Percentiles rank a stretch among this genome's conserved stretches.
Conservation (phyloP, 164 flowering plant genomes). For the Warburgia ugandensis region DNA sequence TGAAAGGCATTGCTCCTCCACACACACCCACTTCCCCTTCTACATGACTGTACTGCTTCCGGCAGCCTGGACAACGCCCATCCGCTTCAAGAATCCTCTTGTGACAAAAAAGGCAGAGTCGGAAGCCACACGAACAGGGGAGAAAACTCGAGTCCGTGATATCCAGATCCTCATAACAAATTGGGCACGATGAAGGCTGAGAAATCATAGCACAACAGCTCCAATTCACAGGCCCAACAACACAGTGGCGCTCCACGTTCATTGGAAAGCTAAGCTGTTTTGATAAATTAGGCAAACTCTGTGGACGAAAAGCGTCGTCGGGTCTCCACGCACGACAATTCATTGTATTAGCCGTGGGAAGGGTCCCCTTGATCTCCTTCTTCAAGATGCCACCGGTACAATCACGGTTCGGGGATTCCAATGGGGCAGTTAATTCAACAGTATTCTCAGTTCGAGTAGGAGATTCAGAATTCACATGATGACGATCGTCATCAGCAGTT, state of each 20-base stretch:
- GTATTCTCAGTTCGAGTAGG: conserved; percentile 9
- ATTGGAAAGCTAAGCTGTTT: conserved; percentile 61
- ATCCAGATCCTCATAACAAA: conserved; percentile 84
- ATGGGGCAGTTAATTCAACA: conserved; percentile 3
- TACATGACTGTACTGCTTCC: conserved; percentile 49
- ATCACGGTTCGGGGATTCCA: conserved; percentile 6
- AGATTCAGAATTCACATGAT: conserved; percentile 16
- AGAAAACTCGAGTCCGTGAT: conserved; percentile 70
- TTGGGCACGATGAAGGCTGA: conserved; percentile 73
- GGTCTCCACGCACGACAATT: conserved; percentile 72
- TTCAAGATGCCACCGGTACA: conserved; percentile 10
- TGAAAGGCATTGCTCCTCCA: conserved; percentile 35
- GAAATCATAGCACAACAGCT: conserved; percentile 18
- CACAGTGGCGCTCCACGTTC: conserved; percentile 31
- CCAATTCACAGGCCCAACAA: conserved; percentile 35
- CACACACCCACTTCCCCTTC: conserved; percentile 33
- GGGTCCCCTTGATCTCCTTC: conserved; percentile 16
- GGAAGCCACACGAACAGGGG: conserved; percentile 86
- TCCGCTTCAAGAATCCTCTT: conserved; percentile 85
- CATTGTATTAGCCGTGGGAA: conserved; percentile 9
- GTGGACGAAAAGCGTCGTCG: conserved; percentile 80
- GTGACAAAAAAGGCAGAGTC: conserved; percentile 90
- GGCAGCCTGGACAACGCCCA: conserved; percentile 90
- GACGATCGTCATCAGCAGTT: conserved; percentile 42
- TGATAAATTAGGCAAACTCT: conserved; percentile 62